Percentiles rank a stretch among this genome's conserved stretches.
phyloP scores from a whole-genome alignment of 495 filamentous ascomycete genomes.

The Penicillium mononematosum region DNA sequence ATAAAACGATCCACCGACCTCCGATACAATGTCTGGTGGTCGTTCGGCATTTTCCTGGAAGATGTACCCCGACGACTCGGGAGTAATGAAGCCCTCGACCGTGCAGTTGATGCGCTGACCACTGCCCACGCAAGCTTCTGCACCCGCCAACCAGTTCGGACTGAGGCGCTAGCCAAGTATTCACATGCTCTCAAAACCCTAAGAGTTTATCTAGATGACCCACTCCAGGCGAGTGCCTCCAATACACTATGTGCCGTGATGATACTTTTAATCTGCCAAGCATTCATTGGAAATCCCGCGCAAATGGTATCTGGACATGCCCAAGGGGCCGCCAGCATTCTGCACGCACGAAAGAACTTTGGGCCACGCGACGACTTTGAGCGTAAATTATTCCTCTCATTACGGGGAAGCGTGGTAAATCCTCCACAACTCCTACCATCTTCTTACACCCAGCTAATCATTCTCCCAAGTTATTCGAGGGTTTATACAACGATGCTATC shows the following conservation, averaged over 20 bases:
- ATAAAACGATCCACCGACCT: slow-evolving; percentile 38
- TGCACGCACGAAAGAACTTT: slow-evolving; percentile 36
- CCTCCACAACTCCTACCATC: neutral
- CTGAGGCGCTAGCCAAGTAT: slow-evolving; percentile 36
- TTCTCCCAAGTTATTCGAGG: slow-evolving; percentile 38
- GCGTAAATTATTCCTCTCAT: slow-evolving; percentile 33
- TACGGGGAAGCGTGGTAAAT: slow-evolving; percentile 43
- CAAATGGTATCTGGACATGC: slow-evolving; percentile 35
- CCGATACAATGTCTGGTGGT: slow-evolving; percentile 43
- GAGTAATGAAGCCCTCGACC: slow-evolving; percentile 43
- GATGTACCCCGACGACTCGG: slow-evolving; percentile 42
- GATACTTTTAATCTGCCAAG: slow-evolving; percentile 41
- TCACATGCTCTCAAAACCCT: slow-evolving; percentile 37
- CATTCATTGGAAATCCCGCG: slow-evolving; percentile 23
- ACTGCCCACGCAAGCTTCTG: slow-evolving; percentile 35
- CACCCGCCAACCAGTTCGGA: slow-evolving; percentile 12
- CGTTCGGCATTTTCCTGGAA: slow-evolving; percentile 40
- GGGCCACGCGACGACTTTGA: slow-evolving; percentile 40
- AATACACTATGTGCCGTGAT: slow-evolving; percentile 48
- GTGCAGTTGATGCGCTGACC: slow-evolving; percentile 37
- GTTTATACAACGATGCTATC: slow-evolving; percentile 40
- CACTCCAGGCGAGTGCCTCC: slow-evolving; percentile 32
- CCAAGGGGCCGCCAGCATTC: slow-evolving; percentile 41
- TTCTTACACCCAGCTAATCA: slow-evolving; percentile 9
- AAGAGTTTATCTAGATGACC: slow-evolving; percentile 38